phyloP scores from a whole-genome alignment of 805 yeast species.

The Candida stauntonica region DNA sequence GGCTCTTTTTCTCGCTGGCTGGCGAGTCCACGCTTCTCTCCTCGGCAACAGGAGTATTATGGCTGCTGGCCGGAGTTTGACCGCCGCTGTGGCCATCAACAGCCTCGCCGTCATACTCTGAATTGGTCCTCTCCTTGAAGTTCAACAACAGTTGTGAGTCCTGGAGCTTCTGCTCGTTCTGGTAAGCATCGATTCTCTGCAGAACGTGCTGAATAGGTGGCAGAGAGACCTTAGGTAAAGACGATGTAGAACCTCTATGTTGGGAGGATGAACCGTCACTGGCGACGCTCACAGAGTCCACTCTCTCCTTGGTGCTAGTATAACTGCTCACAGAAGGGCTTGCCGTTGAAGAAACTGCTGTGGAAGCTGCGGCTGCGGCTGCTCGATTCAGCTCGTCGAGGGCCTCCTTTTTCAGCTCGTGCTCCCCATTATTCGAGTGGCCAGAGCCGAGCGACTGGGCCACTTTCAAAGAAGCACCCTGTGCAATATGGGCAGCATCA shows the following conservation, averaged over 20 bases:
- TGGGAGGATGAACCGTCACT: not conserved
- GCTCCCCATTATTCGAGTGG: no score
- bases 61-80: no score
- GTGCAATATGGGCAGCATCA: not conserved
- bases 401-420: not conserved
- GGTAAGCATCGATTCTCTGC: conserved; percentile 25
- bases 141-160: conserved; percentile 27
- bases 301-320: not conserved
- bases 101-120: conserved; percentile 3
- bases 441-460: no score
- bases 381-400: not conserved
- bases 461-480: not conserved
- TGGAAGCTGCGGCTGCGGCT: not conserved
- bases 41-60: no score
- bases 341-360: not conserved
- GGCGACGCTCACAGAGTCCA: not conserved
- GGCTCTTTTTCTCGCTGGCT: not conserved
- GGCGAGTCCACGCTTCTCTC: no score
- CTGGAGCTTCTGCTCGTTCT: conserved; percentile 26
- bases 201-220: conserved; percentile 27
- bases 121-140: conserved; percentile 18
- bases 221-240: conserved; percentile 6
- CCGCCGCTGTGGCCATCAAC: not conserved
- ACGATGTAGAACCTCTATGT: not conserved
- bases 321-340: not conserved